A percentile compares a stretch with the other conserved stretches of the same genome.
phyloP scores from a whole-genome alignment of 768 basidiomycete genomes.

The Hericium alpestre region DNA sequence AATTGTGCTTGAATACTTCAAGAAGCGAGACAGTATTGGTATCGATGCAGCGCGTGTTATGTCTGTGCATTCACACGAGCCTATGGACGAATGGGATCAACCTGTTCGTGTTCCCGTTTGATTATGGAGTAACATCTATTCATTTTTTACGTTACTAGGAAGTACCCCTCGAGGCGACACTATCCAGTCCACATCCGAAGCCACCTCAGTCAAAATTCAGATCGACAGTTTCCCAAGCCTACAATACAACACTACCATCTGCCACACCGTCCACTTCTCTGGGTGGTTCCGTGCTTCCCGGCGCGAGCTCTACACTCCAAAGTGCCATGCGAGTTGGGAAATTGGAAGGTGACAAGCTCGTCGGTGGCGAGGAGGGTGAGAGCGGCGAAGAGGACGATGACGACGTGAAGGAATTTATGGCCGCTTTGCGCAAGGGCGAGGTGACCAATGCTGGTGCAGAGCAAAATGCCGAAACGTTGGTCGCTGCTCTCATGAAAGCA shows the following conservation, averaged over 20 bases:
- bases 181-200: slow-evolving; percentile 30
- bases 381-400: slow-evolving; percentile 16
- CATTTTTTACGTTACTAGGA: slow-evolving; percentile 23
- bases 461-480: slow-evolving; percentile 5
- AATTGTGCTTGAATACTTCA: slow-evolving; percentile 60
- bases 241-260: slow-evolving; percentile 5
- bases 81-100: slow-evolving; percentile 32
- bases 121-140: background rate
- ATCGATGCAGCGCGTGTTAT: slow-evolving; percentile 42
- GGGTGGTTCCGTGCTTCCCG: slow-evolving; percentile 20
- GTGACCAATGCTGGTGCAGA: slow-evolving; percentile 22
- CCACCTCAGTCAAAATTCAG: slow-evolving; percentile 57
- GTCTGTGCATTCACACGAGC: slow-evolving; percentile 32
- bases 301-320: slow-evolving; percentile 16
- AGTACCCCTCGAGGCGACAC: slow-evolving; percentile 31
- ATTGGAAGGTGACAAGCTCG: slow-evolving; percentile 17
- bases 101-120: slow-evolving; percentile 23
- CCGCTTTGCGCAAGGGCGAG: slow-evolving; percentile 19
- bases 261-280: slow-evolving; percentile 20
- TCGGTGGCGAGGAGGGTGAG: slow-evolving; percentile 22
- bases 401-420: slow-evolving; percentile 15
- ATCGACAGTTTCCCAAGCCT: slow-evolving; percentile 23
- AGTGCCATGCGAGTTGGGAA: slow-evolving; percentile 21
- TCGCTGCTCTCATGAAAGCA: slow-evolving; percentile 7
- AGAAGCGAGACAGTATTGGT: slow-evolving; percentile 48